Percentiles rank a stretch among this genome's conserved stretches.
These are phyloP conservation scores for Piloderma croceum DNA, from an alignment of 768 basidiomycete species.

Conservation along the genomic window DNA sequence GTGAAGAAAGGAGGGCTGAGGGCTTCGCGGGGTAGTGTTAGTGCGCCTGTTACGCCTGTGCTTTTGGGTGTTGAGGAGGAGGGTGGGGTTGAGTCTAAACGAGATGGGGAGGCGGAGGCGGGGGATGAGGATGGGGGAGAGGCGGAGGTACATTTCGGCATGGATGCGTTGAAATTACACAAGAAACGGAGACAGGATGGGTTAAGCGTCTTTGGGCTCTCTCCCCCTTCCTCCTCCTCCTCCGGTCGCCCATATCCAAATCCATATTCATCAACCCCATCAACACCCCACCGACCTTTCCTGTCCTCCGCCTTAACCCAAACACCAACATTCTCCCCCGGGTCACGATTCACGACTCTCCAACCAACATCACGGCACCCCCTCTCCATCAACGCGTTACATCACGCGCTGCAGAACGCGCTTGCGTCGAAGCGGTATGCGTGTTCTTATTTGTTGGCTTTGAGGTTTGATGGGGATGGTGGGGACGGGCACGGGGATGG, in stretches of 20 bases:
- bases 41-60: slow-evolving; percentile 34
- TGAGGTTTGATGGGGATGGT: slow-evolving; percentile 69
- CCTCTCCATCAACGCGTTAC: slow-evolving; percentile 58
- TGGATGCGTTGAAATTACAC: slow-evolving; percentile 56
- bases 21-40: slow-evolving; percentile 29
- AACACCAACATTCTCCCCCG: slow-evolving; percentile 17
- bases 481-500: slow-evolving; percentile 80
- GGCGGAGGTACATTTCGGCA: slow-evolving; percentile 44
- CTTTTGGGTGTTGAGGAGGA: neutral
- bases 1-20: too few relatives aligned
- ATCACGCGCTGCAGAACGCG: slow-evolving; percentile 57
- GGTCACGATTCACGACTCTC: slow-evolving; percentile 60
- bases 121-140: neutral
- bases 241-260: slow-evolving; percentile 13
- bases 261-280: slow-evolving; percentile 13
- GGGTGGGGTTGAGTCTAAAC: slow-evolving; percentile 4
- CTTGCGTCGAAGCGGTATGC: slow-evolving; percentile 70
- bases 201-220: slow-evolving; percentile 42
- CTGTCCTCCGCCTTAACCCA: slow-evolving; percentile 28
- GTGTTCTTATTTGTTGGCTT: slow-evolving; percentile 71
- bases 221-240: slow-evolving; percentile 20
- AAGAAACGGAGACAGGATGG: slow-evolving; percentile 47
- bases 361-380: slow-evolving; percentile 56
- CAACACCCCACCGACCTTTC: slow-evolving; percentile 27
- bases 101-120: slow-evolving; percentile 6